A percentile compares a stretch with the other conserved stretches of the same genome.
phyloP scores from a whole-genome alignment of 2,329 filamentous ascomycete genomes.

The Alternaria sp. region DNA sequence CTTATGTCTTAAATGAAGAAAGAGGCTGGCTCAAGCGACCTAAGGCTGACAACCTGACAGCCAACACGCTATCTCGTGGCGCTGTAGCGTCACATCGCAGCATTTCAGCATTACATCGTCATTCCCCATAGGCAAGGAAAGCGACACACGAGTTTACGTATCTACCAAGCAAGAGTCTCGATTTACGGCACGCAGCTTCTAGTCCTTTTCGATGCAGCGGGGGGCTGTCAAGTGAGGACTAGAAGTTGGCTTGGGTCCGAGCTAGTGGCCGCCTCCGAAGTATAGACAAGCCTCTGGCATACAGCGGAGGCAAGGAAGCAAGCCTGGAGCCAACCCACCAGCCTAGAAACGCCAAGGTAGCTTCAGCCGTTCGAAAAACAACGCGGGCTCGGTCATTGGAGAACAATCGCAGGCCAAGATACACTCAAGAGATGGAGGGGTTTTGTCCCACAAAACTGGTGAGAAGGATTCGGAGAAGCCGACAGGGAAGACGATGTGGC shows the following conservation, averaged over 20 bases:
- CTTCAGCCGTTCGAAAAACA: conserved; percentile 18
- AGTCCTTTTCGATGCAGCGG: not conserved
- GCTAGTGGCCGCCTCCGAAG: conserved; percentile 19
- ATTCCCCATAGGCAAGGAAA: conserved; percentile 5
- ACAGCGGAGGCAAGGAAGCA: conserved; percentile 23
- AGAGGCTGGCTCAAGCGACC: conserved; percentile 10
- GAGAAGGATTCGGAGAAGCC: conserved; percentile 31
- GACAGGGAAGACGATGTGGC: conserved; percentile 21
- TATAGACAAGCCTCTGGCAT: conserved; percentile 41
- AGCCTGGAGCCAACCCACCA: conserved; percentile 32
- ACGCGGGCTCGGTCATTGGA: conserved; percentile 35
- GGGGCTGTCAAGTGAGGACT: not conserved
- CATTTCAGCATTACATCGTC: not conserved
- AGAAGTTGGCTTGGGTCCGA: conserved; percentile 1
- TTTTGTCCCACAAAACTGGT: conserved; percentile 13
- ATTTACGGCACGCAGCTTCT: conserved; percentile 5
- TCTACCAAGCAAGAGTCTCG: conserved; percentile 10
- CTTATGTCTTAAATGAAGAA: conserved; percentile 13
- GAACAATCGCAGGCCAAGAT: conserved; percentile 35
- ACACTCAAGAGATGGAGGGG: conserved; percentile 34
- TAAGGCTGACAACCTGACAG: conserved; percentile 13
- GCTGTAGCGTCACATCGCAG: conserved; percentile 22
- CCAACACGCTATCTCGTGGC: conserved; percentile 22
- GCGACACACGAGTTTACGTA: conserved; percentile 17
- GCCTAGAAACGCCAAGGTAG: conserved; percentile 43